Conservation (phyloP, 2,329 filamentous ascomycete genomes). For the Rhexocercosporidium sp. region DNA sequence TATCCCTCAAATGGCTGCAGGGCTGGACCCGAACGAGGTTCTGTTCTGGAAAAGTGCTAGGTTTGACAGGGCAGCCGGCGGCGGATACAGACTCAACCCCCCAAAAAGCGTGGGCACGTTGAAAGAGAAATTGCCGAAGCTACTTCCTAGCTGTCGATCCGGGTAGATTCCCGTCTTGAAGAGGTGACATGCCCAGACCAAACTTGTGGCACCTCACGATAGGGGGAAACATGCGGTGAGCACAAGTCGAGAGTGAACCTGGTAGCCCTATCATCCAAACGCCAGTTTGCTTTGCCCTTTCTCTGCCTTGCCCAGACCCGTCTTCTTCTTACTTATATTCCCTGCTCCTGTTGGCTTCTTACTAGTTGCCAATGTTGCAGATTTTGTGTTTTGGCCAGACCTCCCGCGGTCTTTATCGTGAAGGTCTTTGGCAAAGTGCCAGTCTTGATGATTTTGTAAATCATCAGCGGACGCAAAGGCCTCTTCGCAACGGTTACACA, state of each 20-base stretch:
- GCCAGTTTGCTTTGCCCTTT: slow-evolving; percentile 65
- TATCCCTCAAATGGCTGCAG: background rate
- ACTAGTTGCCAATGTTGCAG: slow-evolving; percentile 22
- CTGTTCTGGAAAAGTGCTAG: slow-evolving; percentile 23
- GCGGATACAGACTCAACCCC: slow-evolving; percentile 9
- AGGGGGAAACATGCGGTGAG: slow-evolving; percentile 25
- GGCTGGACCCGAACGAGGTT: background rate
- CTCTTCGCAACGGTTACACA: slow-evolving; percentile 70
- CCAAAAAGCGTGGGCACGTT: slow-evolving; percentile 22
- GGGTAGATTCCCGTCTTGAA: slow-evolving; percentile 18
- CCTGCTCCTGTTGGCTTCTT: slow-evolving; percentile 39
- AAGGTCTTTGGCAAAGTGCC: slow-evolving; percentile 91
- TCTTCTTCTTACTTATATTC: slow-evolving; percentile 40
- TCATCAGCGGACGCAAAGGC: slow-evolving; percentile 62
- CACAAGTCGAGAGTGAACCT: slow-evolving; percentile 5
- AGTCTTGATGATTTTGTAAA: slow-evolving; percentile 82
- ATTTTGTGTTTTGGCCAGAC: slow-evolving; percentile 20
- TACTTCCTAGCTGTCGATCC: slow-evolving; percentile 29
- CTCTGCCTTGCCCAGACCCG: slow-evolving; percentile 45
- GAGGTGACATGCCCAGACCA: slow-evolving; percentile 19
- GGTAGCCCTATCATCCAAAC: slow-evolving; percentile 48
- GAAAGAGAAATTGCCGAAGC: slow-evolving; percentile 21
- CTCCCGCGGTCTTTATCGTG: slow-evolving; percentile 54
- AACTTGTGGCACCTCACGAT: slow-evolving; percentile 38
- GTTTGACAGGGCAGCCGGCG: slow-evolving; percentile 17